A percentile compares a stretch with the other conserved stretches of the same genome.
Conservation (phyloP, 345 rosid species). For the Euclidium syriacum region DNA sequence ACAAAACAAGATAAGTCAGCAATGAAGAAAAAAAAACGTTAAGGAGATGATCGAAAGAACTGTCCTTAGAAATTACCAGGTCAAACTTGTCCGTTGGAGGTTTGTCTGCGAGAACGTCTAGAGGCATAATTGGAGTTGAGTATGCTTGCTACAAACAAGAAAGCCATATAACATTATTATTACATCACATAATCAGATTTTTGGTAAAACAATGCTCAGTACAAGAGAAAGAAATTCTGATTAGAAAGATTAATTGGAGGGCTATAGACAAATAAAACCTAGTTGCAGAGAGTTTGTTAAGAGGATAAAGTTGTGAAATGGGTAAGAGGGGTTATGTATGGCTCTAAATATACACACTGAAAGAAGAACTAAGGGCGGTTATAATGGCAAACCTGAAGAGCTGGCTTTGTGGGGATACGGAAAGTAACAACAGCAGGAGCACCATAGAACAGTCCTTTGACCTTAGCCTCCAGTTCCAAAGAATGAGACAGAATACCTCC, state of each 20-base stretch:
- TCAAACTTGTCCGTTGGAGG: constrained; percentile 62
- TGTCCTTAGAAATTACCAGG: constrained; percentile 35
- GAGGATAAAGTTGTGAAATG: neutral
- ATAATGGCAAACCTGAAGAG: constrained; percentile 56
- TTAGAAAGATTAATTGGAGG: neutral
- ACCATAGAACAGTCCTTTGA: constrained; percentile 67
- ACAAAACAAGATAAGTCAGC: constrained; percentile 24
- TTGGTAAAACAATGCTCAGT: neutral
- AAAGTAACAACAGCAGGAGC: constrained; percentile 85
- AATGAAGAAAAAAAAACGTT: neutral
- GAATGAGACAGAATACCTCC: constrained; percentile 77
- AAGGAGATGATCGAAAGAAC: neutral
- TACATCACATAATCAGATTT: neutral
- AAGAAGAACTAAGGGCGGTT: neutral
- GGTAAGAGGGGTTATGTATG: neutral
- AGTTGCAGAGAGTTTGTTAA: neutral
- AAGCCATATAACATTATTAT: neutral
- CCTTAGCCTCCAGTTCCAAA: constrained; percentile 83
- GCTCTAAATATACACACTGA: neutral
- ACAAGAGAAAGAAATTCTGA: neutral
- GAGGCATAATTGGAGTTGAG: constrained; percentile 77
- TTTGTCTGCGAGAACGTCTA: constrained; percentile 82
- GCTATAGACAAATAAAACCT: neutral
- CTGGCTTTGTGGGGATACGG: constrained; percentile 81
- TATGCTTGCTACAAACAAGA: constrained; percentile 55